Conservation (phyloP, 1,139 yeast genomes). For the Magnusiomyces suaveolens region DNA sequence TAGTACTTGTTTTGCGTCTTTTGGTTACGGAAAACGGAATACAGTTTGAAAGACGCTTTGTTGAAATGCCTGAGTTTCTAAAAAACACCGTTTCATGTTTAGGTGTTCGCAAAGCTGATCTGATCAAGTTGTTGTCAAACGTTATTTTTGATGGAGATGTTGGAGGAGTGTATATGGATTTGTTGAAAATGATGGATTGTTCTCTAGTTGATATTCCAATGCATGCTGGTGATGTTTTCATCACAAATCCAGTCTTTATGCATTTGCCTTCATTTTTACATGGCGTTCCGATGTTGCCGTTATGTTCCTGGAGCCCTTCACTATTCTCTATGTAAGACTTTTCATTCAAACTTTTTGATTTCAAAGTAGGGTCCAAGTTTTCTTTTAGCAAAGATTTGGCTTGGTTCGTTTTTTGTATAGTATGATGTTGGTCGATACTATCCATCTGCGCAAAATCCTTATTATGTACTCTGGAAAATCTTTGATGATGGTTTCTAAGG, state of each 20-base stretch:
- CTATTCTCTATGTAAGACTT: background rate
- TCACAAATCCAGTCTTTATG: background rate
- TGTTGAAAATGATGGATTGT: background rate
- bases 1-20: background rate
- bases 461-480: background rate
- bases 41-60: background rate
- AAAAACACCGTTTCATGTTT: background rate
- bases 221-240: background rate
- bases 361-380: background rate
- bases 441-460: background rate
- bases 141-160: background rate
- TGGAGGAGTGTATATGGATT: background rate
- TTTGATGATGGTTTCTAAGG: background rate
- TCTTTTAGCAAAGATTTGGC: background rate
- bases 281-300: background rate
- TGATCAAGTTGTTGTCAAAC: background rate
- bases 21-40: constrained; percentile 1
- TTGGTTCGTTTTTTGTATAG: background rate
- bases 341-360: background rate
- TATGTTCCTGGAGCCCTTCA: background rate
- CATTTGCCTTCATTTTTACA: too few relatives aligned
- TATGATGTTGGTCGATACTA: constrained; percentile 1
- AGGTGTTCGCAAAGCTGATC: background rate
- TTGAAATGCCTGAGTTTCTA: background rate
- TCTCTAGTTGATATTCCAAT: background rate